Percentiles rank a stretch among this genome's conserved stretches.
Evolutionary conservation across 2,329 filamentous ascomycete genomes (phyloP).

Genomic region (Graphilbum sp.): DNA sequence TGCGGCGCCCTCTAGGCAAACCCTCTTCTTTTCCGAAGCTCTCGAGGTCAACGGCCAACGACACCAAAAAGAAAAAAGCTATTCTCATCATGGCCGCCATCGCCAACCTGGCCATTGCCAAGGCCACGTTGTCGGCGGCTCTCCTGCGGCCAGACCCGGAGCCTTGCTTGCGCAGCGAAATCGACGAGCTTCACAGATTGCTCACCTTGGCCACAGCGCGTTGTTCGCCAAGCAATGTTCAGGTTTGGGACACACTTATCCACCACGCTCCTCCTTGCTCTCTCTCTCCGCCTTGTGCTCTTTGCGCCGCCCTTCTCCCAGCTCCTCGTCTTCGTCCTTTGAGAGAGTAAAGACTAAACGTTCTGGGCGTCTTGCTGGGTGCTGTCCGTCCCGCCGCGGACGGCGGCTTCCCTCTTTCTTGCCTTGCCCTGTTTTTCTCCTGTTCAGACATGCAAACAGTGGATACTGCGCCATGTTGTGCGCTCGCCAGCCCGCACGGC

Average conservation of each 20-base stretch:
- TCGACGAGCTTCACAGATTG: constrained; percentile 50
- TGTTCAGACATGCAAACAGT: constrained; percentile 70
- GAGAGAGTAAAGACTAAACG: no score
- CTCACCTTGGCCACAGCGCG: constrained; percentile 48
- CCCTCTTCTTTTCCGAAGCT: no score
- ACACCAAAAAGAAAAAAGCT: no score
- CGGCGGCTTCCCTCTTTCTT: neutral
- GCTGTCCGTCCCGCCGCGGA: no score
- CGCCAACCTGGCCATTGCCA: constrained; percentile 60
- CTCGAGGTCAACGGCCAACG: no score
- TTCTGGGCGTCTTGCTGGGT: no score
- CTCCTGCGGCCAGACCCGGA: constrained; percentile 61
- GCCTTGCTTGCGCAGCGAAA: constrained; percentile 49
- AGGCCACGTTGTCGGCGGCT: constrained; percentile 59
- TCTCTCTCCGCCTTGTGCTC: constrained; percentile 10
- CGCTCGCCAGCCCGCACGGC: constrained; percentile 48
- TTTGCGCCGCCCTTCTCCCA: neutral
- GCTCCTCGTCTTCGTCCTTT: no score
- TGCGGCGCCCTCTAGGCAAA: no score
- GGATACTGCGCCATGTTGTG: constrained; percentile 59
- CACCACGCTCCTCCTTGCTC: neutral
- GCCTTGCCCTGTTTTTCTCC: constrained; percentile 3
- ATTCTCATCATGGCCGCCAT: constrained; percentile 15
- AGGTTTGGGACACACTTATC: constrained; percentile 48
- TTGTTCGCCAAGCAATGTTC: constrained; percentile 69